Evolutionary conservation across 495 filamentous ascomycete species (phyloP).

Genomic region (Astrothelium subdiscretum): DNA sequence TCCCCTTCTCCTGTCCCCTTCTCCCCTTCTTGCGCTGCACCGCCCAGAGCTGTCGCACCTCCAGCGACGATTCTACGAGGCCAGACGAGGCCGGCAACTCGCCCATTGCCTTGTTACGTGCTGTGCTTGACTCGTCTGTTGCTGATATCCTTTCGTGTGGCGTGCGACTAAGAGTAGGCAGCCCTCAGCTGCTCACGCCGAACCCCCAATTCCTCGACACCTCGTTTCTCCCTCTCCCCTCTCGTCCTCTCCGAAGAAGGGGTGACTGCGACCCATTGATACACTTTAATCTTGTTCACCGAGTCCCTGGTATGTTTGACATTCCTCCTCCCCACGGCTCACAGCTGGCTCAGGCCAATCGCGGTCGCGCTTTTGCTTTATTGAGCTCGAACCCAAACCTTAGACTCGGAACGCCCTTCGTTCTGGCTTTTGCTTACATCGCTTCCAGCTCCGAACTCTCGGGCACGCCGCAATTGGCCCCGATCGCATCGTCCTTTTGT

Average conservation of each 20-base stretch:
- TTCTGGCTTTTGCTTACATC: not conserved
- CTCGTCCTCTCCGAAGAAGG: not conserved
- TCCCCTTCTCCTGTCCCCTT: not conserved
- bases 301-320: slow-evolving; percentile 3
- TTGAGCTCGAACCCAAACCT: not conserved
- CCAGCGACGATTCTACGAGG: not conserved
- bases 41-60: not conserved
- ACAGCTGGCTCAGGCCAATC: not conserved
- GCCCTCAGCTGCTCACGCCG: not conserved
- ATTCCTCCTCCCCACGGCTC: not conserved
- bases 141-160: not conserved
- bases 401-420: not conserved
- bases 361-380: not conserved
- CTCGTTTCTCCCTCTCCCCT: not conserved
- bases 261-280: not conserved
- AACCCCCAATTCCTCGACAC: not conserved
- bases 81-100: not conserved
- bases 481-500: not conserved
- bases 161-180: not conserved
- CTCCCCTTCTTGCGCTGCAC: not conserved
- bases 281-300: not conserved
- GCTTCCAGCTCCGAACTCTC: not conserved
- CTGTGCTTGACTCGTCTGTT: not conserved
- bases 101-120: not conserved
- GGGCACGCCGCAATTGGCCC: not conserved